phyloP scores from a whole-genome alignment of 75 land plant species.

The Pinus tabuliformis region DNA sequence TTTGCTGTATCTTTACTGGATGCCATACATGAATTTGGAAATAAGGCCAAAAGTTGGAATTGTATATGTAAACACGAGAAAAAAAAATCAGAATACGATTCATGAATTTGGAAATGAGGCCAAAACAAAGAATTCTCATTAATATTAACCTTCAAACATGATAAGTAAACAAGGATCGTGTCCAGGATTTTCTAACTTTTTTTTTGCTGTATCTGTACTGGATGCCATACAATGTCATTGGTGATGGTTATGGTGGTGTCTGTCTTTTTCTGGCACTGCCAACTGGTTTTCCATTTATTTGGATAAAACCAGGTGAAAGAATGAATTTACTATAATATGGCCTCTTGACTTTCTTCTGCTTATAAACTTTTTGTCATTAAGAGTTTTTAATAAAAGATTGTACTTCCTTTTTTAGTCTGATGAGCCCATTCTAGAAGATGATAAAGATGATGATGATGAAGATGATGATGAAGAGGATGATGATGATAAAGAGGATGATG shows the following conservation, averaged over 20 bases:
- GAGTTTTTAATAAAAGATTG: neutral
- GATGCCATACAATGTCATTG: neutral
- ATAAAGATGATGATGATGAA: constrained; percentile 63
- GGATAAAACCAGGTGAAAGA: neutral
- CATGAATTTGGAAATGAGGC: too few relatives aligned
- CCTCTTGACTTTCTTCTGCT: neutral
- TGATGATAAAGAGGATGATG: constrained; percentile 44
- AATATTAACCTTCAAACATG: too few relatives aligned
- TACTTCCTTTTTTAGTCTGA: constrained; percentile 25
- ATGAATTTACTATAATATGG: neutral
- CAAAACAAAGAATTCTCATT: too few relatives aligned
- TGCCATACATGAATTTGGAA: too few relatives aligned
- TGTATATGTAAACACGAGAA: too few relatives aligned
- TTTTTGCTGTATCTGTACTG: neutral
- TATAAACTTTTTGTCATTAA: neutral
- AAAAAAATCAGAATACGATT: too few relatives aligned
- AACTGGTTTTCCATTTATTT: neutral
- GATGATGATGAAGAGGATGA: constrained; percentile 68
- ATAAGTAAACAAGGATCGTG: too few relatives aligned
- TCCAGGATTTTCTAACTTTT: neutral
- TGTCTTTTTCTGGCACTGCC: neutral
- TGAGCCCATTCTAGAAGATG: constrained; percentile 64
- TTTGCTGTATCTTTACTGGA: too few relatives aligned
- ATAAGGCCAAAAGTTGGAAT: too few relatives aligned
- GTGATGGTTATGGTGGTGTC: neutral